A percentile compares a stretch with the other conserved stretches of the same genome.
Conservation (phyloP, 805 yeast genomes). For the Wickerhamomyces ciferrii region DNA sequence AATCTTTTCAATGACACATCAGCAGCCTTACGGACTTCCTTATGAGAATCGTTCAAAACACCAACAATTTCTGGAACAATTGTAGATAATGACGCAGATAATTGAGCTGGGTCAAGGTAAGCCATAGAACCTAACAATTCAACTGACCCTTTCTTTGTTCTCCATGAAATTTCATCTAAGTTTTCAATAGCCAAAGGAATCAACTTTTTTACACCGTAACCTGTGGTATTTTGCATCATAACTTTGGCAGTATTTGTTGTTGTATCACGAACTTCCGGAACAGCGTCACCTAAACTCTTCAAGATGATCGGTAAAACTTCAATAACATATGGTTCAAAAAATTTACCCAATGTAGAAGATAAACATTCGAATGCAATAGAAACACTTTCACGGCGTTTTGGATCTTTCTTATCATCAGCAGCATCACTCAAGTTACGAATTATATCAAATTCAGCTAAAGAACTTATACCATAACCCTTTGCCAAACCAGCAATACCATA, state of each 20-base stretch:
- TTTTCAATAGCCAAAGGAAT: constrained; percentile 88
- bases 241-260: constrained; percentile 82
- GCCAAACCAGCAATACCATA: constrained; percentile 94
- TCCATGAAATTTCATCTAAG: constrained; percentile 88
- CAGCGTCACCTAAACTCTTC: constrained; percentile 78
- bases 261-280: constrained; percentile 83
- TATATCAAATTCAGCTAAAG: constrained; percentile 71
- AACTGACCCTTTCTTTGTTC: constrained; percentile 95
- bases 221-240: constrained; percentile 87
- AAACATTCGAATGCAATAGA: constrained; percentile 82
- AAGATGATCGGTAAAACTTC: constrained; percentile 81
- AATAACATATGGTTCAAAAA: constrained; percentile 91
- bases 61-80: constrained; percentile 97
- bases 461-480: constrained; percentile 81
- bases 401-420: constrained; percentile 78
- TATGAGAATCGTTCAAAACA: constrained; percentile 90
- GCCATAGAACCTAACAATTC: constrained; percentile 98
- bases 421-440: constrained; percentile 74
- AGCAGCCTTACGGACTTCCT: constrained; percentile 95
- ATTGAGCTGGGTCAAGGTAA: constrained; percentile 88
- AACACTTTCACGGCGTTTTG: constrained; percentile 78
- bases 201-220: constrained; percentile 84
- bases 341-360: constrained; percentile 67
- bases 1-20: constrained; percentile 82
- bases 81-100: constrained; percentile 80